Percentiles rank a stretch among this genome's conserved stretches.
These are phyloP conservation scores for Nicotiana attenuata DNA, from an alignment of 257 asterid genomes.

Conservation along the genomic window DNA sequence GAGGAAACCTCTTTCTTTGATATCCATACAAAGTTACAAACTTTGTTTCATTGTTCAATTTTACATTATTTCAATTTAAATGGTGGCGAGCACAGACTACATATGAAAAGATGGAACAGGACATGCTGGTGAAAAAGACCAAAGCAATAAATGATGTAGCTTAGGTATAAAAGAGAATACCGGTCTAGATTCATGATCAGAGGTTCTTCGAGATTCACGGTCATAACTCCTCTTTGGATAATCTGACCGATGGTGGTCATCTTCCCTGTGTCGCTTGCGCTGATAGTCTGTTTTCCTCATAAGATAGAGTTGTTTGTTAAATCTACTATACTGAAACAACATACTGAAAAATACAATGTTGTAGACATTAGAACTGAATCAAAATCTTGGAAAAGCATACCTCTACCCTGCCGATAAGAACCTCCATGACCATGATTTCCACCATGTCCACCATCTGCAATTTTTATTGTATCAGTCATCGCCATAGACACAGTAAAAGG, in stretches of 20 bases:
- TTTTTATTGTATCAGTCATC: neutral
- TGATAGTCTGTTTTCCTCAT: conserved; percentile 38
- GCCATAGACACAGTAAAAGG: neutral
- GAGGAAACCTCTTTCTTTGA: neutral
- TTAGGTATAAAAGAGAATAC: conserved; percentile 31
- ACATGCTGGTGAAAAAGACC: neutral
- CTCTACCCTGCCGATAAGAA: conserved; percentile 67
- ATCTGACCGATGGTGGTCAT: conserved; percentile 59
- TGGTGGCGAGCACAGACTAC: neutral
- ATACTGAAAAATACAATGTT: neutral
- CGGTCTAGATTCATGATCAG: conserved; percentile 73
- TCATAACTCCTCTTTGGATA: conserved; percentile 63
- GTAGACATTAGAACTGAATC: neutral
- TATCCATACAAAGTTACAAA: neutral
- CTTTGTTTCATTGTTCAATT: too few species aligned
- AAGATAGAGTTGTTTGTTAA: neutral
- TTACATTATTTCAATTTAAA: neutral
- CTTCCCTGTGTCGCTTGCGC: conserved; percentile 72
- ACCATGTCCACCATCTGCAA: conserved; percentile 67
- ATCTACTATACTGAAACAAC: neutral
- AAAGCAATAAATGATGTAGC: neutral
- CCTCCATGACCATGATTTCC: conserved; percentile 75
- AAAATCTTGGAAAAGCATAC: conserved; percentile 22
- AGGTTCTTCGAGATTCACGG: conserved; percentile 57
- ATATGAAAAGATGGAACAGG: neutral